Base-by-base conservation (phyloP, 2,329 filamentous ascomycete species). In the Xylaria sp. region DNA sequence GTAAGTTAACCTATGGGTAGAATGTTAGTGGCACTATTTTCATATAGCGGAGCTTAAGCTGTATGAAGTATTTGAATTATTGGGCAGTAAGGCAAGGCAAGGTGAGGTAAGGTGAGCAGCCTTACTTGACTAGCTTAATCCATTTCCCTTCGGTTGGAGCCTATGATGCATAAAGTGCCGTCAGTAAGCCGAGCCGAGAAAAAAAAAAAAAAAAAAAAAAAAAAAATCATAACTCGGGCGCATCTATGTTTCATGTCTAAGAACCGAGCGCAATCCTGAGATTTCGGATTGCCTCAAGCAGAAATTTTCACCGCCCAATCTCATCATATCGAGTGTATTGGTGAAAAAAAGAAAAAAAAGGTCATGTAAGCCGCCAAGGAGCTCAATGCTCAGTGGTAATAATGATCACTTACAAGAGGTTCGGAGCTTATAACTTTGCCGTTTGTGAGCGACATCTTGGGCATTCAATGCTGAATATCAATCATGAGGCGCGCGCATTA, bases 41-140 rank as follows among this genome's bases (percentile, higher is more conserved):
- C 23, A 21, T 44, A 23, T n/a, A 2, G 37, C 2, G 29, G 21
- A 12, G 18, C 8, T 12, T 13, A 16, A 54, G 23, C 10, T n/a
- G 48, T 21, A 3, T 4, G 23, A 35, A 9, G 13, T 10, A 21
- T 32, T 32, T 25, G 50, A 13, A 3, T 10, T 25, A 40, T n/a
- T 13, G 18, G 29, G 35, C 23, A 37, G 18, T 16, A 32, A 50
- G 29, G 50, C 25, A 23, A 37, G 23, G n/a, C 1, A 23, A 58
- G 23, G 16, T 6, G 40, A 8, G 16, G 29, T n/a, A 29, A 35
- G 21, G 23, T 69, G 72, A 53, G 18, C 2, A 27, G 37, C n/a
- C 79, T 70, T 82, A 89, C 87, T 87, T 86, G 71, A 87, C 82
- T 6, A 90, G 82, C 74, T 85, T 88, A 37, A 86, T 86, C 88